phyloP scores from a whole-genome alignment of 2,329 filamentous ascomycete species.

The Botrytis byssoidea region DNA sequence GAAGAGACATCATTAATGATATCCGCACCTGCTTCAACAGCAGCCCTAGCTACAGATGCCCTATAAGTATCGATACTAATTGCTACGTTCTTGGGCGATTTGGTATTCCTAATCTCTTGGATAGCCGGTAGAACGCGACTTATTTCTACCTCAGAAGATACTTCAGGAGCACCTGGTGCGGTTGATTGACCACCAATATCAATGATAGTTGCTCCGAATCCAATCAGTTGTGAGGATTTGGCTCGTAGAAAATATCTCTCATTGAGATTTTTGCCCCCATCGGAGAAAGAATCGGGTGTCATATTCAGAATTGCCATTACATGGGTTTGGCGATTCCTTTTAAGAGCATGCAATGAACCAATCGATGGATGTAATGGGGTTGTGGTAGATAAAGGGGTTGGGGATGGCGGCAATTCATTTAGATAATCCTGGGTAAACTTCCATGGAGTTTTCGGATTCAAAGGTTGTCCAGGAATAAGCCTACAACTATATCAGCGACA shows the following conservation, averaged over 20 bases:
- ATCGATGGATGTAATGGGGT: constrained; percentile 53
- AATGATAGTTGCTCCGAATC: constrained; percentile 71
- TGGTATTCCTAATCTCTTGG: constrained; percentile 64
- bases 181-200: constrained; percentile 95
- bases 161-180: constrained; percentile 68
- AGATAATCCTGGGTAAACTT: constrained; percentile 60
- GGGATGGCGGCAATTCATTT: constrained; percentile 53
- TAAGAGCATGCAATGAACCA: constrained; percentile 58
- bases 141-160: constrained; percentile 72
- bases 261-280: constrained; percentile 63
- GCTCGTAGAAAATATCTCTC: constrained; percentile 37
- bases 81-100: constrained; percentile 60
- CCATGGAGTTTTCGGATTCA: constrained; percentile 57
- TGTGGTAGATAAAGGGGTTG: constrained; percentile 55
- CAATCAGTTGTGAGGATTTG: constrained; percentile 47
- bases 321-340: constrained; percentile 58
- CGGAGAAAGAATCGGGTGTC: constrained; percentile 95
- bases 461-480: constrained; percentile 54
- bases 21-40: constrained; percentile 76
- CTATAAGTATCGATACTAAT: constrained; percentile 94
- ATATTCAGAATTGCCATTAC: constrained; percentile 95
- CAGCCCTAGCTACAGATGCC: constrained; percentile 73
- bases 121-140: constrained; percentile 79
- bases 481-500: constrained; percentile 40
- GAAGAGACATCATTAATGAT: constrained; percentile 95